A percentile compares a stretch with the other conserved stretches of the same genome.
These are phyloP conservation scores for Solanum raphanifolium DNA, from an alignment of 257 asterid genomes.

Conservation along the genomic window DNA sequence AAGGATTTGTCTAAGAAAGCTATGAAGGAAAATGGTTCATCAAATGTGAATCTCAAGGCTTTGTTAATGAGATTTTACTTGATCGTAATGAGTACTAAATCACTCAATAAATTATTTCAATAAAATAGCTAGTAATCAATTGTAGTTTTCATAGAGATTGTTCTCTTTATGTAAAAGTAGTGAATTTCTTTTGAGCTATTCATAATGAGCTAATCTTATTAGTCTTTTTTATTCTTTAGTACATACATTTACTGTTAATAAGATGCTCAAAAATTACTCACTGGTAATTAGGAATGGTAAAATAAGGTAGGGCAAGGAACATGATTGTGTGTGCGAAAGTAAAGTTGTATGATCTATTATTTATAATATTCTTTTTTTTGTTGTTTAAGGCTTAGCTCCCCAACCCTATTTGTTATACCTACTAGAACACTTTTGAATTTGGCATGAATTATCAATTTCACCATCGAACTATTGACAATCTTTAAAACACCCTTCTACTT, in stretches of 20 bases:
- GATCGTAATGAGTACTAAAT: not conserved
- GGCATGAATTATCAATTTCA: too few species aligned
- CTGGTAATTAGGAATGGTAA: not conserved
- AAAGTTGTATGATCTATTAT: not conserved
- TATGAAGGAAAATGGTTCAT: slow-evolving; percentile 19
- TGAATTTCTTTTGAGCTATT: not conserved
- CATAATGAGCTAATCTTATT: not conserved
- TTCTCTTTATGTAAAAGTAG: not conserved
- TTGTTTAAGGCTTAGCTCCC: not conserved
- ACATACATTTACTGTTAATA: too few species aligned
- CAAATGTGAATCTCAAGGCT: slow-evolving; percentile 19
- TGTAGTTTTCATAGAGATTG: not conserved
- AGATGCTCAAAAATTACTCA: not conserved
- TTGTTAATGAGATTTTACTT: slow-evolving; percentile 4
- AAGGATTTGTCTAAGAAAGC: slow-evolving; percentile 29
- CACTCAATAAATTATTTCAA: not conserved
- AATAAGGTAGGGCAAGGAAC: not conserved
- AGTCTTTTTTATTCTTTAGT: not conserved
- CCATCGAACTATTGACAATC: not conserved
- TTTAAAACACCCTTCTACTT: not conserved
- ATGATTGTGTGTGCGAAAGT: not conserved
- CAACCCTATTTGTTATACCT: not conserved
- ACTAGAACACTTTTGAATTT: not conserved
- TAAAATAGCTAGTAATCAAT: not conserved
- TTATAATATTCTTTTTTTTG: too few species aligned